Base-by-base conservation (phyloP, 805 yeast species). In the Cyberlindnera galapagoensis region DNA sequence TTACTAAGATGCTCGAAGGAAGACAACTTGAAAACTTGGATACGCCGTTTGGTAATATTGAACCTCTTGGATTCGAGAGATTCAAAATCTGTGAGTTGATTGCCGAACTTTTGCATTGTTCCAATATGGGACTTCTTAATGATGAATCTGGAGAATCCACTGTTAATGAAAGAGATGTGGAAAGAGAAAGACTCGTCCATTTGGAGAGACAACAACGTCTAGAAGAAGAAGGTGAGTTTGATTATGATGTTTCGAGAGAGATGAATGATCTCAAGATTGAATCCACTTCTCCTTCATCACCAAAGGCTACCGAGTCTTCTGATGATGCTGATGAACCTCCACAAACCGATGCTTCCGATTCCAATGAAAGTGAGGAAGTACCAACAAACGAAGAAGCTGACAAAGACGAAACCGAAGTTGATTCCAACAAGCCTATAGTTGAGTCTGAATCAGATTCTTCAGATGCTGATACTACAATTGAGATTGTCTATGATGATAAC, bases 21-120 rank as follows among this genome's bases (percentile, higher is more conserved):
- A 52, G 59, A 3, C 49, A 54, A 16, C 36, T 59, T 11, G 62
- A 45, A 38, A 57, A 57, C 15, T 52, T 75, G 39, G 63, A 62
- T 32, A 82, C 85, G 21, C 81, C 87, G 23, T 68, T 81, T 43
- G 84, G 86, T 13, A 57, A 59, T 18, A 69, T 72, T 45, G 79
- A 76, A 47, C 87, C 92, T 2, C 61, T 92, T 15, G 98, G 98
- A 0, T 85, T 90, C 55, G 94, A 88, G 47, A 69, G 88, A 42
- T 88, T 92, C 60, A 84, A 87, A 51, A 73, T 92, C 16, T 79
- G 95, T 39, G 99, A 92, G 59, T 63, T 92, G 32, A 75, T 92
- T 30, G 98, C 98, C 0, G 99, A 92, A 51, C 66, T 92, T 24
- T 67, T 92, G 35, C 98, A 92, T 58, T 92, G 99, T 53, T 86